Conservation (phyloP, 2,329 filamentous ascomycete species). For the Fusarium xylarioides region DNA sequence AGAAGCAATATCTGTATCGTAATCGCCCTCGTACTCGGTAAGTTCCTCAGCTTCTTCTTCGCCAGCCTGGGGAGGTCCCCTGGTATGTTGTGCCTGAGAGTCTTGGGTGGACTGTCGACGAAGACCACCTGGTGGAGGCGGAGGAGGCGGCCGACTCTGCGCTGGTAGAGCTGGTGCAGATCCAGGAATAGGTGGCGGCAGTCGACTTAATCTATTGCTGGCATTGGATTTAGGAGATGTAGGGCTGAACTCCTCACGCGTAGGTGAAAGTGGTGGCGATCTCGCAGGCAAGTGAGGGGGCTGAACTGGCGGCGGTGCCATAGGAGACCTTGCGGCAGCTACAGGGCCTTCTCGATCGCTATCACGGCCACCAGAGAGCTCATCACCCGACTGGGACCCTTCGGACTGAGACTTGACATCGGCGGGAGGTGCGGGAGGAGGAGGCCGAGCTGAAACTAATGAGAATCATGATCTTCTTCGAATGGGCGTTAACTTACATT, state of each 20-base stretch:
- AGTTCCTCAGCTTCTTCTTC: conserved; percentile 80
- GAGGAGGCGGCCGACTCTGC: conserved; percentile 71
- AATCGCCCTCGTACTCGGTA: conserved; percentile 96
- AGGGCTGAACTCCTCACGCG: conserved; percentile 51
- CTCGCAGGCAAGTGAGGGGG: conserved; percentile 40
- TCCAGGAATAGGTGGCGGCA: conserved; percentile 69
- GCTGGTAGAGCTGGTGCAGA: conserved; percentile 57
- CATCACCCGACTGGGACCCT: conserved; percentile 90
- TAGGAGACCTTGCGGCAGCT: conserved; percentile 48
- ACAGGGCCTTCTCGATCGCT: conserved; percentile 47
- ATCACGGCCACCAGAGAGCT: conserved; percentile 68
- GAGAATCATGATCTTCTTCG: conserved; percentile 40
- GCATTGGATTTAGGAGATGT: conserved; percentile 54
- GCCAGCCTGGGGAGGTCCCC: conserved; percentile 55
- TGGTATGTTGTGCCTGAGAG: conserved; percentile 55
- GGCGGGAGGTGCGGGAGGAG: conserved; percentile 62
- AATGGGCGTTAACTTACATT: conserved; percentile 60
- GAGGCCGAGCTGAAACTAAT: conserved; percentile 66
- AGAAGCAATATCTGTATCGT: conserved; percentile 97
- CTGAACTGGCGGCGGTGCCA: conserved; percentile 52
- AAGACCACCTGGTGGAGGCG: conserved; percentile 66
- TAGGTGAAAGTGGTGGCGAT: conserved; percentile 46
- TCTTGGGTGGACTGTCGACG: conserved; percentile 70
- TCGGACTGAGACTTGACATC: conserved; percentile 72
- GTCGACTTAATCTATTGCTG: conserved; percentile 65